Base-by-base conservation (phyloP, 2,329 filamentous ascomycete species). In the Helminthosporium solani region DNA sequence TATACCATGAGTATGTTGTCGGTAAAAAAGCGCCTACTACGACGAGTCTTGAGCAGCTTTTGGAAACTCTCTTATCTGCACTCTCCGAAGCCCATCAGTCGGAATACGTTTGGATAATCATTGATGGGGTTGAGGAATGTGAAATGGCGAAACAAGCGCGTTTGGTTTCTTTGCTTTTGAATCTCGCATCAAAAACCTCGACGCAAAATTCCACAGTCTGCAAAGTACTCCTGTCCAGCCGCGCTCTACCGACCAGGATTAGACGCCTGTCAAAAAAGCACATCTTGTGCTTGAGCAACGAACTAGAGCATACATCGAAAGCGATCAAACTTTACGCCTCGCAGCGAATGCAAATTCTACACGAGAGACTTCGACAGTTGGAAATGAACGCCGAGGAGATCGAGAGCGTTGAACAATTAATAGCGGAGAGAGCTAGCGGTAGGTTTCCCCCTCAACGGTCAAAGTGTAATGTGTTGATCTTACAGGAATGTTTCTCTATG, bases 101-200 rank as follows among this genome's bases (percentile, higher is more conserved):
- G 1, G 25, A 46, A 7, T 49, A 50, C 11, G 25, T 56, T 8
- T 60, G 56, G 31, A 50, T 67, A 7, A 42, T 67, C 9, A 28
- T 67, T 19, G 64, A 67, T 43, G 61, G 64, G 2, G 19, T 65
- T 7, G 60, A 67, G 21, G 64, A 67, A 49, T 61, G 52, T 27
- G 46, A 53, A 14, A 19, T 40, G 11, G 40, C 44, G 9, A 52
- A 53, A 18, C 56, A 62, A 31, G 38, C 41, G n/a, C 41, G 52
- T 20, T 33, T 65, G 8, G 25, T 64, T 18, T 42, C 45, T 14
- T 52, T 62, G 14, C n/a, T 60, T 1, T 28, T 44, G 14, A 42
- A 47, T 9, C 35, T 57, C 7, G 15, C 46, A n/a, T 44, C 44
- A 5, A 34, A 34, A 41, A 14, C 37, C 18, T 21, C 36, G 33